These are phyloP conservation scores for Trichoderma atrobrunneum DNA, from an alignment of 2,329 filamentous ascomycete species.

Conservation along the genomic window DNA sequence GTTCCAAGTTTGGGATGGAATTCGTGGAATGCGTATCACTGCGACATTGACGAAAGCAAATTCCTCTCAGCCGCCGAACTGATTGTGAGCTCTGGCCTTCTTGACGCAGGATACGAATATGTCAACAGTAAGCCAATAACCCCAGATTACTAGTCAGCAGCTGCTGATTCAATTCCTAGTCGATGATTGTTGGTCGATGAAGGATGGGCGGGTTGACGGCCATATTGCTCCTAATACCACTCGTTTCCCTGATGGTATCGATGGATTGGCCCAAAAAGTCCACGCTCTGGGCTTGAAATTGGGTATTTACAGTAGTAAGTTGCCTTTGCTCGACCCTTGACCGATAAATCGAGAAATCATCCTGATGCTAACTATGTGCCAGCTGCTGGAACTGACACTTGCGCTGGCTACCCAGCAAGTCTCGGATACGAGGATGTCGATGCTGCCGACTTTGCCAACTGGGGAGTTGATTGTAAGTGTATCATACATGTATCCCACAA, in stretches of 20 bases:
- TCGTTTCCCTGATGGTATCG: constrained; percentile 59
- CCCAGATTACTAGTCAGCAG: background rate
- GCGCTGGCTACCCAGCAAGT: constrained; percentile 41
- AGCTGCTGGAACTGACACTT: constrained; percentile 25
- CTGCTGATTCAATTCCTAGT: constrained; percentile 27
- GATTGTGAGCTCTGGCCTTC: constrained; percentile 48
- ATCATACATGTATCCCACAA: background rate
- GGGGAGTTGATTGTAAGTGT: constrained; percentile 54
- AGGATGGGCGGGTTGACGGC: constrained; percentile 36
- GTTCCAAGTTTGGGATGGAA: constrained; percentile 48
- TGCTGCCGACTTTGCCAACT: constrained; percentile 54
- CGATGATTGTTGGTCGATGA: constrained; percentile 60
- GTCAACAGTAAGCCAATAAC: constrained; percentile 41
- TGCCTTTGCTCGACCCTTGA: constrained; percentile 13
- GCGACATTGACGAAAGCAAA: constrained; percentile 49
- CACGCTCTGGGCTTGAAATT: constrained; percentile 58
- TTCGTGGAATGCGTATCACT: constrained; percentile 52
- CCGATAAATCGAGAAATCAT: background rate
- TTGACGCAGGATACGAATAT: constrained; percentile 55
- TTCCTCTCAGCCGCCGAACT: constrained; percentile 47
- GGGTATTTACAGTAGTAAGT: constrained; percentile 59
- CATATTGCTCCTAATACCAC: constrained; percentile 43
- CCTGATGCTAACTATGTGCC: background rate
- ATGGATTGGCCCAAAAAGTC: constrained; percentile 49
- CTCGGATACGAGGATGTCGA: constrained; percentile 57